These are phyloP conservation scores for Umbelopsis sp. DNA, from an alignment of 371 early-diverging fungal genomes.

Conservation along the genomic window DNA sequence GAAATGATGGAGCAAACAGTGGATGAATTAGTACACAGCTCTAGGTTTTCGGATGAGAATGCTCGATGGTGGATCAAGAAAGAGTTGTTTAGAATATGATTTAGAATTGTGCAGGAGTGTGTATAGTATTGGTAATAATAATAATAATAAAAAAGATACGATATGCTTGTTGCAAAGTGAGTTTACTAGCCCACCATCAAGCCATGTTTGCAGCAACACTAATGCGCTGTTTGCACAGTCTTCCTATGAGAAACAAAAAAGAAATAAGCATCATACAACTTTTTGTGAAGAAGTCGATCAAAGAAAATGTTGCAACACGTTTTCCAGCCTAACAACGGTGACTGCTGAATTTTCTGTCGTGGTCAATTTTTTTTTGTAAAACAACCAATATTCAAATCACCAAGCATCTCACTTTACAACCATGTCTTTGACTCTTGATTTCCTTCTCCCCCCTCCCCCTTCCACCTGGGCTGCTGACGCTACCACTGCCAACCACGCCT, in stretches of 20 bases:
- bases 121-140: constrained; percentile 1
- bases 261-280: too few relatives aligned
- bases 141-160: too few relatives aligned
- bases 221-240: too few relatives aligned
- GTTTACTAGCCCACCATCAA: too few relatives aligned
- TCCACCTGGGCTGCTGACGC: constrained; percentile 62
- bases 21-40: not conserved
- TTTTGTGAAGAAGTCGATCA: too few relatives aligned
- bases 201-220: too few relatives aligned
- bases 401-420: not conserved
- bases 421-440: constrained; percentile 62
- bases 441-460: constrained; percentile 70
- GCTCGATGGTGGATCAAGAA: constrained; percentile 16
- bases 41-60: not conserved
- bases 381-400: not conserved
- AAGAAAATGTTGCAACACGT: too few relatives aligned
- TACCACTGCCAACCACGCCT: constrained; percentile 47
- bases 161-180: too few relatives aligned
- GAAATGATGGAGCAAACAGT: not conserved
- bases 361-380: not conserved
- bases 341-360: not conserved
- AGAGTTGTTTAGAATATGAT: constrained; percentile 12
- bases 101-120: not conserved
- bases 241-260: too few relatives aligned
- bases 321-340: too few relatives aligned